Percentiles rank a stretch among this genome's conserved stretches.
Evolutionary conservation across 2,329 filamentous ascomycete genomes (phyloP).

Genomic region (Penicillium thymicola): DNA sequence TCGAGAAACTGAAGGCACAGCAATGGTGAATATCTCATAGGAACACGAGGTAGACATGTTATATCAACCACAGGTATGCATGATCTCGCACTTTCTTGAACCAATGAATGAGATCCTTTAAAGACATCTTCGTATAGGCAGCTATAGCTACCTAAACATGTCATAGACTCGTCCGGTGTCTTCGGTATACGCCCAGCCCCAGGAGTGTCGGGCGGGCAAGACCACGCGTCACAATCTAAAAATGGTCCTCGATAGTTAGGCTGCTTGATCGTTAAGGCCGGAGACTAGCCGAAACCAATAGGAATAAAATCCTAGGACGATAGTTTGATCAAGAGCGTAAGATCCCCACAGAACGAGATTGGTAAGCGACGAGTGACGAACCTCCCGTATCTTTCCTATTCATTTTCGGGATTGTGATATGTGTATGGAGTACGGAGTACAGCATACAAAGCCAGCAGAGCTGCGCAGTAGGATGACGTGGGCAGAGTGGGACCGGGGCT

Average conservation of each 20-base stretch:
- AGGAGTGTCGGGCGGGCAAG: not conserved
- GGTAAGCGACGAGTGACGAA: not conserved
- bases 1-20: not conserved
- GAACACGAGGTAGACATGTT: not conserved
- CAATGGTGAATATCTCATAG: not conserved
- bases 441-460: not conserved
- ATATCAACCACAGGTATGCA: not conserved
- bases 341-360: not conserved
- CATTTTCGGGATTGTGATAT: not conserved
- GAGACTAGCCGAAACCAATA: not conserved
- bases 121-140: not conserved
- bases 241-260: not conserved
- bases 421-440: not conserved
- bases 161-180: not conserved
- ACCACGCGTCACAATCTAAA: not conserved
- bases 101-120: not conserved
- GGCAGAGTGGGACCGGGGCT: not conserved
- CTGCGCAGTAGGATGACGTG: slow-evolving; percentile 1
- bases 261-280: not conserved
- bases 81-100: not conserved
- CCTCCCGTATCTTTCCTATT: not conserved
- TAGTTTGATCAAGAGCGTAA: not conserved
- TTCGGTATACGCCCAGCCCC: not conserved
- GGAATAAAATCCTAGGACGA: not conserved
- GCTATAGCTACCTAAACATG: not conserved